Evolutionary conservation across 495 filamentous ascomycete genomes (phyloP).

Genomic region (Aspergillus sclerotiicarbonarius): DNA sequence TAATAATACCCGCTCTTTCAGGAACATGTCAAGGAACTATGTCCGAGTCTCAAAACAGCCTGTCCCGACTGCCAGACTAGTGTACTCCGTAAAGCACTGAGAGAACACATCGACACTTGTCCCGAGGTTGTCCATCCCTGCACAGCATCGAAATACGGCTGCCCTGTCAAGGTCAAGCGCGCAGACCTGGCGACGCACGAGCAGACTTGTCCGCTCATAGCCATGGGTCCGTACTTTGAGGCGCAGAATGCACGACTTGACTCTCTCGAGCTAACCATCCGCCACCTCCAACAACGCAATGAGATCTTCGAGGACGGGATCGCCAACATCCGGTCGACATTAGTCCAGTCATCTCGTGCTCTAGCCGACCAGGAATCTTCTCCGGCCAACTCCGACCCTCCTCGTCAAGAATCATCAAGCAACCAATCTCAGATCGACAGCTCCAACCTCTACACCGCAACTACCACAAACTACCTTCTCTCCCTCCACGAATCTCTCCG

Average conservation of each 20-base stretch:
- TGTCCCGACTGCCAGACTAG: conserved; percentile 55
- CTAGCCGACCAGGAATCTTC: conserved; percentile 8
- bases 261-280: conserved; percentile 55
- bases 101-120: conserved; percentile 52
- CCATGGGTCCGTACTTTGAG: conserved; percentile 57
- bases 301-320: conserved; percentile 58
- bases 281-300: conserved; percentile 55
- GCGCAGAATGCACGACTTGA: conserved; percentile 56
- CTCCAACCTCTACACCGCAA: conserved; percentile 32
- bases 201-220: conserved; percentile 54
- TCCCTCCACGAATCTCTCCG: conserved; percentile 68
- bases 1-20: conserved; percentile 12
- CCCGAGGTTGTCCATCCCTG: conserved; percentile 54
- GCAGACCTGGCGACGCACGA: conserved; percentile 51
- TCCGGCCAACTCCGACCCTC: not conserved
- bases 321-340: conserved; percentile 43
- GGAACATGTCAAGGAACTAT: conserved; percentile 50
- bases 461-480: conserved; percentile 58
- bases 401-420: not conserved
- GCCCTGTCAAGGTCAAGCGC: conserved; percentile 49
- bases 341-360: conserved; percentile 36
- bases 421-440: conserved; percentile 15
- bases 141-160: conserved; percentile 56
- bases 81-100: conserved; percentile 48
- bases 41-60: conserved; percentile 44